Percentiles rank a stretch among this genome's conserved stretches.
Evolutionary conservation across 2,329 filamentous ascomycete genomes (phyloP).

Genomic region (Fusarium napiforme): DNA sequence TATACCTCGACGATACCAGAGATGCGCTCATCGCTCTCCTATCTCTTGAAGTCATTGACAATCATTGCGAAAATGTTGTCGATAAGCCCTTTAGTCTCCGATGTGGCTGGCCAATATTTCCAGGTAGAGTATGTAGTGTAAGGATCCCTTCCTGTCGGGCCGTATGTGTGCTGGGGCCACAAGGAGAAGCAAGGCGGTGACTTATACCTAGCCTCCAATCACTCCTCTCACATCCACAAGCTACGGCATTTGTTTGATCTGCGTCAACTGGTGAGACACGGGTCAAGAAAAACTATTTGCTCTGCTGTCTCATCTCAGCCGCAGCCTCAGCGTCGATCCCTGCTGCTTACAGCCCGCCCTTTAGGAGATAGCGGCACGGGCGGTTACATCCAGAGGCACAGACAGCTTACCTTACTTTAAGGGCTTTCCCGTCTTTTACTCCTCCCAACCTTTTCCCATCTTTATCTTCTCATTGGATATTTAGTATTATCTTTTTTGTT

Average conservation of each 20-base stretch:
- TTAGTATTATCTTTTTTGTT: background rate
- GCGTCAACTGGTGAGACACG: background rate
- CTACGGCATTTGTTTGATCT: background rate
- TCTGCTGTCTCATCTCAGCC: constrained; percentile 14
- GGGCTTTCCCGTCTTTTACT: background rate
- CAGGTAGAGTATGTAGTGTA: background rate
- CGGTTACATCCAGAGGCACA: background rate
- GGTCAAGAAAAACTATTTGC: background rate
- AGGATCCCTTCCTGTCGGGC: background rate
- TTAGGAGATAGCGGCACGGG: background rate
- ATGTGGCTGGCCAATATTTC: constrained; percentile 1
- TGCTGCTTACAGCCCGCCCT: background rate
- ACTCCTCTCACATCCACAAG: background rate
- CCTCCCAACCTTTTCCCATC: background rate
- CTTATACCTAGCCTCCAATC: background rate
- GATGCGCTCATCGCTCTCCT: background rate
- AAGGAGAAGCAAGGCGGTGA: background rate
- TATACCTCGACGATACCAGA: background rate
- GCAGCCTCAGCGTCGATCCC: background rate
- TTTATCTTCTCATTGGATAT: background rate
- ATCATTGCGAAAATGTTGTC: background rate
- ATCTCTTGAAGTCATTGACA: background rate
- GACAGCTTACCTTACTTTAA: constrained; percentile 3
- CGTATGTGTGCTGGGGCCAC: background rate
- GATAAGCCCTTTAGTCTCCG: background rate